Evolutionary conservation across 176 grass and related monocot genomes (phyloP).

Genomic region (Carex scoparia): DNA sequence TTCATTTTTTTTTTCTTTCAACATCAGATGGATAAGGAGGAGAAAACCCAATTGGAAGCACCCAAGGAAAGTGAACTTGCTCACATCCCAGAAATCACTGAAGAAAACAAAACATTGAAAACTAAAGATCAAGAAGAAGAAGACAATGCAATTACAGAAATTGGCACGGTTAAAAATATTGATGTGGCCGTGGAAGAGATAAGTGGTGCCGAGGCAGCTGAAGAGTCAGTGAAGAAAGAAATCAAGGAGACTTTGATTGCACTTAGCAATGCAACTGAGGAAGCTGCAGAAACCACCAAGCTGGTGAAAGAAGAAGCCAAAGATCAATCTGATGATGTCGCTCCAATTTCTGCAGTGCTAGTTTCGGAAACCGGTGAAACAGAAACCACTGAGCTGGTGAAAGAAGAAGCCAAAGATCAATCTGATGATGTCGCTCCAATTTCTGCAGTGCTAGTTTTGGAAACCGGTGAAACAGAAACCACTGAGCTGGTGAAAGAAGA

Average conservation of each 20-base stretch:
- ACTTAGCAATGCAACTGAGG: neutral
- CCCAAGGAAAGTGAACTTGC: neutral
- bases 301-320: neutral
- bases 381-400: neutral
- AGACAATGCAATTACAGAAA: neutral
- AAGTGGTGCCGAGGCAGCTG: neutral
- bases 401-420: neutral
- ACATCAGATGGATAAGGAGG: conserved; percentile 13
- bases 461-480: too few species aligned
- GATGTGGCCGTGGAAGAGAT: neutral
- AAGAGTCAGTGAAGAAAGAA: conserved; percentile 11
- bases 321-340: neutral
- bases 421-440: too few species aligned
- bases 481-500: too few species aligned
- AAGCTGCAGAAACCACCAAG: neutral
- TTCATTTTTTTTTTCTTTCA: neutral
- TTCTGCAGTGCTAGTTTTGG: too few species aligned
- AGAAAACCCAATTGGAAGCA: neutral
- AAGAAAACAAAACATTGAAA: neutral
- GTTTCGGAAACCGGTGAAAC: neutral
- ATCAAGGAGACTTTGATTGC: neutral
- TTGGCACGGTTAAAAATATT: neutral
- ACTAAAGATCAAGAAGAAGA: neutral
- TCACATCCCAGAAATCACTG: neutral
- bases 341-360: too few species aligned